Evolutionary conservation across 2,329 filamentous ascomycete genomes (phyloP), one percentile per base, ranked within the genome.

Genomic region (Colletotrichum siamense): DNA sequence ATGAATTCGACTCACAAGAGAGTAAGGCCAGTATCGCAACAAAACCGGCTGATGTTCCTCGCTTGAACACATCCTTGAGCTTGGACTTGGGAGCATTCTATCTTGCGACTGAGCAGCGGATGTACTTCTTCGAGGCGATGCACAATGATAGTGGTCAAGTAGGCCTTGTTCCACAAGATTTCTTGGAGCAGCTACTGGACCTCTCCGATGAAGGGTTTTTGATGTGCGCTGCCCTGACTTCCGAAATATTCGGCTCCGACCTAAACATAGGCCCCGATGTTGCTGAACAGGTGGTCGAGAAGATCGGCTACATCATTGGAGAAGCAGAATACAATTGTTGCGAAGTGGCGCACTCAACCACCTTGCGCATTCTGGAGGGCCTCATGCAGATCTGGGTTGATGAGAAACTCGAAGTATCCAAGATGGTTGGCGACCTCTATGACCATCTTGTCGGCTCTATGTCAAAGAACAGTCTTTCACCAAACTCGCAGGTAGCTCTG

Each of bases 361-460:
- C 92, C 77, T 88, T 98, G 28, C 91, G 94, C 63, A 86, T 95
- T 71, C 90, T 98, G 82, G 86, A 90, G 68, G 91, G 90, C 44
- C 89, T 95, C 68, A 90, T 92, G 52, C 83, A 86, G 15, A 86
- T 91, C 52, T 97, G 95, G 95, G 85, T 89, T 3, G 88, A 91
- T 26, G 88, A 90, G 55, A 86, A 88, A 26, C 89, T 90, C 39
- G 87, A 92, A 1, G 86, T 98, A 4, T 89, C 89, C n/a, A 90
- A 91, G 5, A 88, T 91, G 55, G 95, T 94, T 5, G 90, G 92
- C 24, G 94, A 98, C 76, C 86, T 98, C 24, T 99, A 99, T 83
- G 86, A 91, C 61, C 95, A 95, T 87, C 94, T 97, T 78, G 90
- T 96, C 63, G 89, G 89, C 22, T 91, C 93, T 34, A 85, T 98